These are phyloP conservation scores for Epichloe brachyelytri DNA, from an alignment of 2,329 filamentous ascomycete species.

Conservation along the genomic window DNA sequence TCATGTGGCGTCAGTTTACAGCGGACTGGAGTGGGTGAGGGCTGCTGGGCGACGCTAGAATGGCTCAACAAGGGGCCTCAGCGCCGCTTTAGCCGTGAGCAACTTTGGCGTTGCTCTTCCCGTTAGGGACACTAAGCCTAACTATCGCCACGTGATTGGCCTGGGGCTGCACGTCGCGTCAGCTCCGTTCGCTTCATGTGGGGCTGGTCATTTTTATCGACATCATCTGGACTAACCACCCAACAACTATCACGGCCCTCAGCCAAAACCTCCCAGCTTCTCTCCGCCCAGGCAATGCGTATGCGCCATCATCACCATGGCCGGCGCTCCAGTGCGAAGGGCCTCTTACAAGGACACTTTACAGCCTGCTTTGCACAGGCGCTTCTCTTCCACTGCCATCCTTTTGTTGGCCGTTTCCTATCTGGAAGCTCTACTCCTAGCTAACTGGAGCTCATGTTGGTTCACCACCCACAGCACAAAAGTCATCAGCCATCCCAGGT, in stretches of 20 bases:
- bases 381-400: constrained; percentile 68
- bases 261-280: constrained; percentile 5
- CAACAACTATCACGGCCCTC: background rate
- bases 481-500: background rate
- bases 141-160: constrained; percentile 19
- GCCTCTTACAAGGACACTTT: constrained; percentile 75
- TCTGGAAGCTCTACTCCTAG: constrained; percentile 55
- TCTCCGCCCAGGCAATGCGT: constrained; percentile 16
- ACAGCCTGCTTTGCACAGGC: constrained; percentile 74
- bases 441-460: constrained; percentile 57
- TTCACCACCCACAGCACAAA: constrained; percentile 9
- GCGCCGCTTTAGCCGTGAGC: no score
- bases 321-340: constrained; percentile 39
- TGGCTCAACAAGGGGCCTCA: no score
- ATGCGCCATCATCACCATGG: constrained; percentile 41
- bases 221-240: constrained; percentile 9
- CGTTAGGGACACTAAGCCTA: no score
- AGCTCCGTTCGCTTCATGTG: no score
- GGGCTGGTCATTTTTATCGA: constrained; percentile 19
- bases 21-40: background rate
- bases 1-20: background rate
- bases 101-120: no score
- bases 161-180: no score
- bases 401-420: constrained; percentile 62
- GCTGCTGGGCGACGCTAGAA: background rate